A percentile compares a stretch with the other conserved stretches of the same genome.
These are phyloP conservation scores for Colletotrichum godetiae DNA, from an alignment of 2,329 filamentous ascomycete species.

Conservation along the genomic window DNA sequence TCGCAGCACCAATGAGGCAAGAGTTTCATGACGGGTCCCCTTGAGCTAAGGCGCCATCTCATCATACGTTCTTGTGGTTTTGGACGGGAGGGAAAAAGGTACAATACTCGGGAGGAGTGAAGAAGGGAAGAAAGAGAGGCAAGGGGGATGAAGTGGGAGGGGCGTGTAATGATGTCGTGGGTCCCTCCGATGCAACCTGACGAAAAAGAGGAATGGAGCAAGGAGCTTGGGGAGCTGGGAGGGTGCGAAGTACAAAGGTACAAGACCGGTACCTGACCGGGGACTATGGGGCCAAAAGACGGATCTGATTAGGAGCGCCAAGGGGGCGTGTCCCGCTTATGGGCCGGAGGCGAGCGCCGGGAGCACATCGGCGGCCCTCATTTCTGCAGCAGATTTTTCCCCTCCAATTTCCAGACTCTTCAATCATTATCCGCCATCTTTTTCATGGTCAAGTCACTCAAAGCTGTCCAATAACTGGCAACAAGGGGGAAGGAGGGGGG, in stretches of 20 bases:
- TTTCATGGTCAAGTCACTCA: too few relatives aligned
- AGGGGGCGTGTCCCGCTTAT: slow-evolving; percentile 24
- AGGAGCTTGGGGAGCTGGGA: too few relatives aligned
- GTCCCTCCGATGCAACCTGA: slow-evolving; percentile 5
- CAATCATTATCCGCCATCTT: too few relatives aligned
- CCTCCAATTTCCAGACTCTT: neutral
- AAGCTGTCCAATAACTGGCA: neutral
- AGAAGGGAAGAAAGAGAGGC: neutral
- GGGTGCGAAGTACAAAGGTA: neutral
- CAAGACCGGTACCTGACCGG: slow-evolving; percentile 22
- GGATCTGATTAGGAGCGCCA: slow-evolving; percentile 33
- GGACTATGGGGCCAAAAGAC: slow-evolving; percentile 2
- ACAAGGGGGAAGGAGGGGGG: neutral
- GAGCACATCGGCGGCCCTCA: neutral
- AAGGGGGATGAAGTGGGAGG: neutral
- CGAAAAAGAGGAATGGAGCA: neutral
- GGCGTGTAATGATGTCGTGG: slow-evolving; percentile 26
- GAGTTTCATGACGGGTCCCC: slow-evolving; percentile 24
- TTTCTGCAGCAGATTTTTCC: slow-evolving; percentile 7
- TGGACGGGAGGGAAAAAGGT: neutral
- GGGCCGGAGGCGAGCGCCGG: slow-evolving; percentile 25
- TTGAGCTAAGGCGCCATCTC: slow-evolving; percentile 28
- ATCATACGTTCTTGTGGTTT: slow-evolving; percentile 19
- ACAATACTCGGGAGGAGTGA: neutral
- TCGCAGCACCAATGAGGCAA: slow-evolving; percentile 29